These are phyloP conservation scores for Penicillium sp. DNA, from an alignment of 2,329 filamentous ascomycete species.

Conservation along the genomic window DNA sequence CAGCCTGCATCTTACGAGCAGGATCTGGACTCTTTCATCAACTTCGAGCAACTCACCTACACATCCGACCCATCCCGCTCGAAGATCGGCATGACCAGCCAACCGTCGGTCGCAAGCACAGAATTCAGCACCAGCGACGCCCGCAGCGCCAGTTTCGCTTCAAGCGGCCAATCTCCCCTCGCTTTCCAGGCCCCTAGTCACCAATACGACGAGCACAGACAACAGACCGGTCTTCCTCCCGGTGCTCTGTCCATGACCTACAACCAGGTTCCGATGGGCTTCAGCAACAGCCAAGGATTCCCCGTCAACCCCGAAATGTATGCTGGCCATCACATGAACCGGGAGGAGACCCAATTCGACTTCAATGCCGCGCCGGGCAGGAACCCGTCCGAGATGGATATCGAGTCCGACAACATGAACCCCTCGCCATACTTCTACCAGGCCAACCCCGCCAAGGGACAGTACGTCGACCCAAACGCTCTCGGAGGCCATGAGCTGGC, in stretches of 20 bases:
- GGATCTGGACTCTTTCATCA: conserved; percentile 51
- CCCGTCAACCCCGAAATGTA: conserved; percentile 63
- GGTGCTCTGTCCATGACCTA: conserved; percentile 80
- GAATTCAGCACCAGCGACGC: conserved; percentile 36
- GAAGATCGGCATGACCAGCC: conserved; percentile 38
- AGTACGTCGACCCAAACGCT: conserved; percentile 73
- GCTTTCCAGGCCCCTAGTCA: conserved; percentile 80
- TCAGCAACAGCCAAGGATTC: conserved; percentile 39
- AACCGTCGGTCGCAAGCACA: conserved; percentile 39
- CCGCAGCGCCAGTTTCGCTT: conserved; percentile 38
- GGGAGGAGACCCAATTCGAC: conserved; percentile 57
- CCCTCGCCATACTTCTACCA: conserved; percentile 68
- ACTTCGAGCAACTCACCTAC: conserved; percentile 48
- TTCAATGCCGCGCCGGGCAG: conserved; percentile 66
- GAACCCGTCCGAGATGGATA: conserved; percentile 60
- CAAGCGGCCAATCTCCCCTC: conserved; percentile 51
- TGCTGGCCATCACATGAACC: conserved; percentile 45
- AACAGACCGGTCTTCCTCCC: conserved; percentile 89
- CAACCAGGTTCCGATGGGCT: conserved; percentile 58
- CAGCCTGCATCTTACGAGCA: conserved; percentile 43
- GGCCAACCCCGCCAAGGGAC: conserved; percentile 46
- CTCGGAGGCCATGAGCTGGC: conserved; percentile 65
- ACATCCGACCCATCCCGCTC: conserved; percentile 39
- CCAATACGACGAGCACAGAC: conserved; percentile 92
- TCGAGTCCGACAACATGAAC: conserved; percentile 69